These are phyloP conservation scores for Lepidium africanum DNA, from an alignment of 345 rosid species.

Conservation along the genomic window DNA sequence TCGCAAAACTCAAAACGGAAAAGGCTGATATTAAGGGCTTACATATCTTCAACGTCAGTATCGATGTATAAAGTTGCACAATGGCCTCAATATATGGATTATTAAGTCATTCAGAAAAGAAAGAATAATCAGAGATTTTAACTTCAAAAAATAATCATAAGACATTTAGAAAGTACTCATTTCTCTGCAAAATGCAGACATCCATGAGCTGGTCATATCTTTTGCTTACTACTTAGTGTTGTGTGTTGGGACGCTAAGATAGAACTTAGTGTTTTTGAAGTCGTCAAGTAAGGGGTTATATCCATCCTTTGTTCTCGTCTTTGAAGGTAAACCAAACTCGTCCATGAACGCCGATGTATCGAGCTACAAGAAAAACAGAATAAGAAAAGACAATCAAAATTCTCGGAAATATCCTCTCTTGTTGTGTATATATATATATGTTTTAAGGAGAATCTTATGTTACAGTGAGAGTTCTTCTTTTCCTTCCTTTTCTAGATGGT, in stretches of 20 bases:
- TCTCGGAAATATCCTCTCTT: not conserved
- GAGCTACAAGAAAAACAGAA: conserved; percentile 32
- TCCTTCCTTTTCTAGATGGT: conserved; percentile 62
- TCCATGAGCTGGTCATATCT: conserved; percentile 7
- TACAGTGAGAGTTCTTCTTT: conserved; percentile 80
- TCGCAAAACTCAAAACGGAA: not conserved
- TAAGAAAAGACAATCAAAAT: not conserved
- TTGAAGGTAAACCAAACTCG: conserved; percentile 84
- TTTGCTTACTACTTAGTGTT: conserved; percentile 46
- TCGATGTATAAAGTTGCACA: not conserved
- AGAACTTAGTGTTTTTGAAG: conserved; percentile 89
- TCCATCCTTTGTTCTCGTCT: conserved; percentile 84
- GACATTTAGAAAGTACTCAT: not conserved
- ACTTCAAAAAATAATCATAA: not conserved
- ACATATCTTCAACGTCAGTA: not conserved
- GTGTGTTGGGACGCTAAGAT: conserved; percentile 93
- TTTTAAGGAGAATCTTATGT: conserved; percentile 24
- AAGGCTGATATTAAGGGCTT: not conserved
- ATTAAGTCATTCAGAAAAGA: not conserved
- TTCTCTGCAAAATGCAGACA: conserved; percentile 3
- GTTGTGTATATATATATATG: not conserved
- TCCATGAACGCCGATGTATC: conserved; percentile 91
- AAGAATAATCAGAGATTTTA: not conserved
- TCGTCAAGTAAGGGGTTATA: conserved; percentile 92
- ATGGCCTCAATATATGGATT: not conserved